A percentile compares a stretch with the other conserved stretches of the same genome.
Evolutionary conservation across 441 rosid genomes (phyloP).

Genomic region (Populus hybrid): DNA sequence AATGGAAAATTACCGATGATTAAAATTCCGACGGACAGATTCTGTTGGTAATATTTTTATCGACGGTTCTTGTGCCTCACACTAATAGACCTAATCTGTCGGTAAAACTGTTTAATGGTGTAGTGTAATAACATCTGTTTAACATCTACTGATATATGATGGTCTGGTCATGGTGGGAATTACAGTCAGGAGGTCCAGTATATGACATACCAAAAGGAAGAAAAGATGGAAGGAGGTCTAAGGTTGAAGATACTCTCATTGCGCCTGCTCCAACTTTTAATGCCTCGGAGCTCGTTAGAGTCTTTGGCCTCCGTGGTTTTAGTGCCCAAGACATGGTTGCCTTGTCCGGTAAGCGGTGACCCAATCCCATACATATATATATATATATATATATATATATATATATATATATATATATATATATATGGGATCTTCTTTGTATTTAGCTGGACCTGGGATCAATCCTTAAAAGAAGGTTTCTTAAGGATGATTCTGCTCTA

Average conservation of each 20-base stretch:
- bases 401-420: no score
- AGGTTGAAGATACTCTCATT: slow-evolving; percentile 74
- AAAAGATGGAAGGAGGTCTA: slow-evolving; percentile 80
- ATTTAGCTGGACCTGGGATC: no score
- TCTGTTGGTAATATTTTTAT: no score
- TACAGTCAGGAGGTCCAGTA: slow-evolving; percentile 77
- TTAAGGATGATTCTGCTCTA: background rate
- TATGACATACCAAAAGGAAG: slow-evolving; percentile 32
- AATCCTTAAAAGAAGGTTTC: background rate
- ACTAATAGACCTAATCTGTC: no score
- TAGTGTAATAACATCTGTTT: background rate
- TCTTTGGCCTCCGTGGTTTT: slow-evolving; percentile 72
- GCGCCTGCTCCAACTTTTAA: slow-evolving; percentile 71
- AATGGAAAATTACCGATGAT: no score
- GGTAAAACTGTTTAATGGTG: no score
- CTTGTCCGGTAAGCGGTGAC: slow-evolving; percentile 53
- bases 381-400: no score
- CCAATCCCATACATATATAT: background rate
- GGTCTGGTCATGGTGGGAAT: background rate
- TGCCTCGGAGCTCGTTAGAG: slow-evolving; percentile 55
- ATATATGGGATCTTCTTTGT: background rate
- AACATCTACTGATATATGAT: background rate
- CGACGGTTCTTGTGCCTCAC: no score
- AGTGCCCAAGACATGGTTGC: slow-evolving; percentile 79
- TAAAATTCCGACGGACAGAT: no score